phyloP scores from a whole-genome alignment of 2,329 filamentous ascomycete genomes.

The Botrytis deweyae region DNA sequence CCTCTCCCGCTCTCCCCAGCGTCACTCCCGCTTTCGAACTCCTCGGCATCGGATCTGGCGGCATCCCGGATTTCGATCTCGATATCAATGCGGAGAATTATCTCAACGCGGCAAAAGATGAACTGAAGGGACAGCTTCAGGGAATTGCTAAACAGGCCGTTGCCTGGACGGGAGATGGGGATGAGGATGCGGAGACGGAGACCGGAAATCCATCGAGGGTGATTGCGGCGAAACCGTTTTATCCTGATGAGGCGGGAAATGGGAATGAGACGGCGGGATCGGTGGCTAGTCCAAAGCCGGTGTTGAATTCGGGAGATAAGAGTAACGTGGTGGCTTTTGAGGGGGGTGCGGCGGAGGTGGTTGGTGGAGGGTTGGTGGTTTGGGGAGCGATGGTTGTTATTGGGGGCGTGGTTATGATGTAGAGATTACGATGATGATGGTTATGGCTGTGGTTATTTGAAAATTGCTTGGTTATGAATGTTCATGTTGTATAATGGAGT shows the following conservation, averaged over 20 bases:
- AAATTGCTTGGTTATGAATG: neutral
- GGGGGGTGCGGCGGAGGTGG: neutral
- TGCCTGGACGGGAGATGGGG: neutral
- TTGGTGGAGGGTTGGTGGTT: neutral
- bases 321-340: neutral
- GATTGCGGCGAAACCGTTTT: constrained; percentile 1
- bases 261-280: constrained; percentile 1
- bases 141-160: neutral
- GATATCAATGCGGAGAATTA: neutral
- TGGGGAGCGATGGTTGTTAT: neutral
- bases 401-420: neutral
- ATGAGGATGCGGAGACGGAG: neutral
- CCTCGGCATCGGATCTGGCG: constrained; percentile 2
- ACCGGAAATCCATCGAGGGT: rapidly evolving
- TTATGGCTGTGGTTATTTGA: neutral
- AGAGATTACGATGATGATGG: neutral
- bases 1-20: neutral
- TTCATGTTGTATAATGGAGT: neutral
- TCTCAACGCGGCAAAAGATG: neutral
- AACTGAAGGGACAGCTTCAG: neutral
- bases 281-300: neutral
- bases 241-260: constrained; percentile 6
- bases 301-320: neutral
- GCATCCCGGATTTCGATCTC: neutral
- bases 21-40: neutral